Base-by-base conservation (phyloP, 2,329 filamentous ascomycete genomes). In the Colletotrichum echinochloae region DNA sequence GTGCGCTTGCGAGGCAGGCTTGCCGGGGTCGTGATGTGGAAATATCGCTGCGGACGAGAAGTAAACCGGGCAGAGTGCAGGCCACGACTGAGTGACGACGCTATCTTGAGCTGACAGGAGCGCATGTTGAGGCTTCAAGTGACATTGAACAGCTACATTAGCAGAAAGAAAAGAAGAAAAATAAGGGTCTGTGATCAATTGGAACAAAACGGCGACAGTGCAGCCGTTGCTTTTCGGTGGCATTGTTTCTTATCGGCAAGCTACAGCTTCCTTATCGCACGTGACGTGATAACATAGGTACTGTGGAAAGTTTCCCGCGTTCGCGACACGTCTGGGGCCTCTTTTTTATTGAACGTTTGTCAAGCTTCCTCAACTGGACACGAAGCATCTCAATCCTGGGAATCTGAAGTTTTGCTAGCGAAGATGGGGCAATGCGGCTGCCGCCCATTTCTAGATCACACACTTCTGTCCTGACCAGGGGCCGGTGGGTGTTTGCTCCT, bases 1-100 rank as follows among this genome's bases (percentile, higher is more conserved):
- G 81, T 83, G 71, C 88, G 87, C 73, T 87, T 88, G 67, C 87
- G 86, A 14, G 88, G 87, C n/a, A 84, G 74, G 59, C 78, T 76
- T 11, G 80, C 76, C 1, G 83, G 66, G 2, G 83, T 78, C 49
- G 83, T 85, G 71, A 85, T 79, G 78, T 88, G 86, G 72, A 89
- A 85, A 66, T 77, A 76, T 35, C 82, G 80, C 56, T 74, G 71
- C 12, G 77, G 76, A 33, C 61, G 65, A 26, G 65, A 54, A 3
- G 37, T 54, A 12, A 63, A 54, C 11, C 56, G 55, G 9, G 56
- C 60, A 30, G 60, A 68, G 39, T 68, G 66, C 44, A 73, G 30
- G 54, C 71, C 64, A 11, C 66, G 70, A 52, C 52, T 71, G 49
- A 73, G 28, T 6, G 28, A 60, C n/a, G 71, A 54, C 18, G 70